Evolutionary conservation across 352 stramenopile species (phyloP).

Genomic region (Globisporangium irregulare): DNA sequence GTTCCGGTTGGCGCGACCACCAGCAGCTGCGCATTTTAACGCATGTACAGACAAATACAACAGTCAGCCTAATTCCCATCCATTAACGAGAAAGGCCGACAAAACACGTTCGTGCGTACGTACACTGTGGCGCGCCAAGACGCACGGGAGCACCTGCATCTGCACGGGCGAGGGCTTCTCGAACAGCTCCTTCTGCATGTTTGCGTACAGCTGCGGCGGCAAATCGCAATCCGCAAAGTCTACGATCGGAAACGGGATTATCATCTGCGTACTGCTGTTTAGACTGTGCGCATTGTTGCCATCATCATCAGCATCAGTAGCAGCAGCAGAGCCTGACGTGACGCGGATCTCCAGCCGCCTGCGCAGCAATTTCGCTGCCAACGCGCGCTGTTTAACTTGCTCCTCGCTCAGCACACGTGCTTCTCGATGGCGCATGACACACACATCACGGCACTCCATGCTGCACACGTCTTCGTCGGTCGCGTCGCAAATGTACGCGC

Average conservation of each 20-base stretch:
- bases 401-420: neutral
- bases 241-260: slow-evolving; percentile 20
- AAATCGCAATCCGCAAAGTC: slow-evolving; percentile 23
- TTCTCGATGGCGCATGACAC: slow-evolving; percentile 19
- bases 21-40: slow-evolving; percentile 32
- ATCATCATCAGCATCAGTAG: neutral
- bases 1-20: slow-evolving; percentile 63
- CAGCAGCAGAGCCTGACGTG: neutral
- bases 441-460: slow-evolving; percentile 65
- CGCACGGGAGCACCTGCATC: slow-evolving; percentile 68
- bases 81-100: neutral
- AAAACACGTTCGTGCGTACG: slow-evolving; percentile 1
- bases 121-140: slow-evolving; percentile 41
- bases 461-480: slow-evolving; percentile 86
- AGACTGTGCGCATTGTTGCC: neutral
- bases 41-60: neutral
- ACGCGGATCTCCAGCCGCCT: slow-evolving; percentile 36
- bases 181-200: slow-evolving; percentile 35
- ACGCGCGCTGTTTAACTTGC: slow-evolving; percentile 8
- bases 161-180: slow-evolving; percentile 62
- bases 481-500: slow-evolving; percentile 76
- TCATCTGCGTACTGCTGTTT: neutral
- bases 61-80: neutral
- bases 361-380: slow-evolving; percentile 21
- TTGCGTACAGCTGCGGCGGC: slow-evolving; percentile 31